Percentiles rank a stretch among this genome's conserved stretches.
Conservation (phyloP, 1,139 yeast genomes). For the Saccharomyces hybrid region DNA sequence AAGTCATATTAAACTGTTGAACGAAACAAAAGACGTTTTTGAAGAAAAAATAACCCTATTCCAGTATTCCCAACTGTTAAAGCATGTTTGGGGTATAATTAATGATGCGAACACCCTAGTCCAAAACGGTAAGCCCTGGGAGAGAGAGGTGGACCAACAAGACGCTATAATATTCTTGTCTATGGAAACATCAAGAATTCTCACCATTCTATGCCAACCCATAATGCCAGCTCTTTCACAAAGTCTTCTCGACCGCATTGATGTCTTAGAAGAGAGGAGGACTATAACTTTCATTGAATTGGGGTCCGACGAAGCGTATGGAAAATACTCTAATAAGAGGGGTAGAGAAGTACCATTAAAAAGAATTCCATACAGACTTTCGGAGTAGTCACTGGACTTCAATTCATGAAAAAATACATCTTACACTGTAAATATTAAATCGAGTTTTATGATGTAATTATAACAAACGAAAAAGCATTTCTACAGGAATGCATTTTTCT, state of each 20-base stretch:
- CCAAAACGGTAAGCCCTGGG: constrained; percentile 59
- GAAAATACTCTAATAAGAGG: constrained; percentile 35
- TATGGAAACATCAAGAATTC: constrained; percentile 62
- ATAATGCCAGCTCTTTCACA: constrained; percentile 59
- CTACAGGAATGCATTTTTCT: no score
- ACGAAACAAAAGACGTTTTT: constrained; percentile 34
- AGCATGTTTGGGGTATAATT: constrained; percentile 53
- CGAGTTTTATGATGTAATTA: background rate
- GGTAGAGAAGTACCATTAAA: constrained; percentile 39
- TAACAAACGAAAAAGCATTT: background rate
- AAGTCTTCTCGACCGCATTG: constrained; percentile 53
- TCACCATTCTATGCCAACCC: constrained; percentile 60
- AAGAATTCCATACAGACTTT: constrained; percentile 8
- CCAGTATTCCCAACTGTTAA: constrained; percentile 53
- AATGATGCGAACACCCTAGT: constrained; percentile 59
- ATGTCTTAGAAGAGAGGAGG: constrained; percentile 40
- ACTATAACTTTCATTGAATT: constrained; percentile 33
- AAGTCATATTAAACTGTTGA: constrained; percentile 25
- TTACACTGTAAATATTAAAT: background rate
- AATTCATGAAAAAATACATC: background rate
- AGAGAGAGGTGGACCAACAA: constrained; percentile 32
- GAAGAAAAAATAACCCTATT: constrained; percentile 39
- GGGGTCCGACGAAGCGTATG: constrained; percentile 47
- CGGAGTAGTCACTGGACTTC: background rate
- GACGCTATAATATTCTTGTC: constrained; percentile 54